Base-by-base conservation (phyloP, 768 basidiomycete species). In the Lactarius trivialis region DNA sequence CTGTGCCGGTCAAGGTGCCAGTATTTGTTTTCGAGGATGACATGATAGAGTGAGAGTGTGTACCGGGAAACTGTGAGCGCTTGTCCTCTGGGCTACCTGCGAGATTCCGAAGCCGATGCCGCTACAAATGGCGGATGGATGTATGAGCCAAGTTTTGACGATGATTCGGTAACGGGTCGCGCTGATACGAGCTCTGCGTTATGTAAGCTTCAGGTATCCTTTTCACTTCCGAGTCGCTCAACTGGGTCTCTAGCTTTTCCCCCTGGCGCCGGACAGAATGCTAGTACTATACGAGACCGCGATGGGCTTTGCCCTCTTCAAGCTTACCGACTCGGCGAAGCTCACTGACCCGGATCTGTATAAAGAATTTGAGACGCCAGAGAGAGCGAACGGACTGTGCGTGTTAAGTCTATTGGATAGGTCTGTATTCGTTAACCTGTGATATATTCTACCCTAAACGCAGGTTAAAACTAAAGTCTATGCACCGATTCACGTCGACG, bases 241-340 rank as follows among this genome's bases (percentile, higher is more conserved):
- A 30, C 30, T 30, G 30, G 30, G 30, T 30, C 6, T 2, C 30
- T 2, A 30, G 30, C n/a, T n/a, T n/a, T n/a, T n/a, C n/a, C n/a
- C 34, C 15, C 32, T 48, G 41, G 41, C 21, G 7, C 14, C 56
- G 3, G 33, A 56, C 70, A 73, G 70, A 64, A 98, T 98, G 94
- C 84, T 98, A 75, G 95, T 98, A 50, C 81, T 99, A 67, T 93
- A 94, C 78, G 97, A 98, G 79, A 94, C 93, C 1, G 84, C 93
- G 43, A 84, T 96, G 76, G 93, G 96, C 76, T 98, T 93, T 81
- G 94, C 92, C 79, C 88, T 99, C 58, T 98, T 99, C 86, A 97
- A 97, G 76, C 82, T 96, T 67, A 87, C 88, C 57, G 88, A 93
- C 76, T 79, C 91, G 43, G 89, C 89, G 59, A 97, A 95, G 78